phyloP scores from a whole-genome alignment of 306 rosid species.

The Trichosanthes truncata region DNA sequence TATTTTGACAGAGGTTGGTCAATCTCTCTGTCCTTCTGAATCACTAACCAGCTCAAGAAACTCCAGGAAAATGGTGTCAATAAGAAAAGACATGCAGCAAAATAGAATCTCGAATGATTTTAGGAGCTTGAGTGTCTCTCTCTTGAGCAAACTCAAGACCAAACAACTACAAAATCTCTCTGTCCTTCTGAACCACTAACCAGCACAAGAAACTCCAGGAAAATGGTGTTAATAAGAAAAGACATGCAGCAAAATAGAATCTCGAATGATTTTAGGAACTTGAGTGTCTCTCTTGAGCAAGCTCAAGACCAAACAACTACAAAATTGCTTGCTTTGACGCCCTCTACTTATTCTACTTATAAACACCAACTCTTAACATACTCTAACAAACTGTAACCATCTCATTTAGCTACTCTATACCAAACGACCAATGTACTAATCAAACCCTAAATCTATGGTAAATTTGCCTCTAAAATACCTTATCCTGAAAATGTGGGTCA shows the following conservation, averaged over 20 bases:
- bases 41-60: background rate
- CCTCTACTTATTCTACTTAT: background rate
- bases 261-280: too few species aligned
- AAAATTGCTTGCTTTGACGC: background rate
- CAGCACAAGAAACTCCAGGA: background rate
- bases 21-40: slow-evolving; percentile 5
- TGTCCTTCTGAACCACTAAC: background rate
- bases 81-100: background rate
- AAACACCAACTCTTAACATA: background rate
- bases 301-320: background rate
- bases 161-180: slow-evolving; percentile 14
- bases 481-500: background rate
- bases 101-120: background rate
- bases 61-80: background rate
- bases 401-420: background rate
- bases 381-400: background rate
- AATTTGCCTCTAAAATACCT: background rate
- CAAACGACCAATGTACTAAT: background rate
- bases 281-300: background rate
- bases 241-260: background rate
- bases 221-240: background rate
- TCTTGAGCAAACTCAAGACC: background rate
- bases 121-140: background rate
- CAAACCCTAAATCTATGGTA: background rate
- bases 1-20: slow-evolving; percentile 66